Evolutionary conservation across 2,329 filamentous ascomycete species (phyloP), one percentile per base, ranked within the genome.

Genomic region (Colletotrichum sp.): DNA sequence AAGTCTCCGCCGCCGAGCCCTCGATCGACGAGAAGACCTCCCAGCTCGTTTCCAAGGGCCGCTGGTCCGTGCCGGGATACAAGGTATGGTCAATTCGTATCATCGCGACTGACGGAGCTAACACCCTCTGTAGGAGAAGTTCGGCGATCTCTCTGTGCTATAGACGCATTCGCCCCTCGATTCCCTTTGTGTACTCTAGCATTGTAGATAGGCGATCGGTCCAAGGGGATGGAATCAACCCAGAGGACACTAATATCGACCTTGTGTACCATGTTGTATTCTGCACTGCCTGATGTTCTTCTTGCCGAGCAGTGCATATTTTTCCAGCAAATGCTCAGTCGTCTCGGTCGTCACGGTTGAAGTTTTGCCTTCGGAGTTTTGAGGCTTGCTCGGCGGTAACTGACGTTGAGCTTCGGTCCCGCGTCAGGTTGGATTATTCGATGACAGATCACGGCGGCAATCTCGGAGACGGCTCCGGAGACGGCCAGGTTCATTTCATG

Each of bases 21-120:
- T 96, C 98, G 79, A 98, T 99, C 86, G 96, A 98, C 88, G 93
- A 98, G 92, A 97, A 97, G 91, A 98, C 96, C 81, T 88, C 93
- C 81, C 93, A 97, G 88, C 92, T 99, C 84, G 96, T 99, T 78
- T 95, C 95, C 86, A 98, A 97, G 93, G 96, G 96, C 86, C 95
- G 95, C 92, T 99, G 97, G 97, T 91, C 93, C 89, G 96, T 98
- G 83, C 96, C 97, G 77, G 97, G 97, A 84, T 99, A 99, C 94
- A 98, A 98, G 95, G 96, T 96, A 89, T 81, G 93, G 83, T 73
- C 33, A 34, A 31, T 31, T 34, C 24, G 21, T 15, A 31, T n/a
- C 12, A 5, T 38, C 59, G 27, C 29, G 62, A 15, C 29, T 36
- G 43, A 18, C 16, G 59, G 51, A 79, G 75, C 89, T 93, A 84